Percentiles rank a stretch among this genome's conserved stretches.
These are phyloP conservation scores for Colletotrichum karsti DNA, from an alignment of 2,329 filamentous ascomycete genomes.

Conservation along the genomic window DNA sequence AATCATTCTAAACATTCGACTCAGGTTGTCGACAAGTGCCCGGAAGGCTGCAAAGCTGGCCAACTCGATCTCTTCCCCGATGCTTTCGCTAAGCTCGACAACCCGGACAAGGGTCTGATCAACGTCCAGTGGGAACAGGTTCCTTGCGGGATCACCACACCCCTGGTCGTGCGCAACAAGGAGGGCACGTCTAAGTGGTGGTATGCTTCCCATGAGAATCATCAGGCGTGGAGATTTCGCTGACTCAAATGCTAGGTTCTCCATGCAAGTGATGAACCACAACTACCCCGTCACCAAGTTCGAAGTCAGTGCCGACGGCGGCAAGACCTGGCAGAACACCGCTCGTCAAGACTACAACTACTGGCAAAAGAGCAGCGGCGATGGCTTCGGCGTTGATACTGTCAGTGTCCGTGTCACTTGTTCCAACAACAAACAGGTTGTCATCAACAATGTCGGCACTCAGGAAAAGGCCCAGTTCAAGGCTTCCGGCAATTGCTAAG, in stretches of 20 bases:
- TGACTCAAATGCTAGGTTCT: conserved; percentile 48
- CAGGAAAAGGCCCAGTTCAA: conserved; percentile 16
- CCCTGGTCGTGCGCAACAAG: conserved; percentile 62
- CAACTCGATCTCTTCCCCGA: conserved; percentile 64
- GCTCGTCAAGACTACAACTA: conserved; percentile 55
- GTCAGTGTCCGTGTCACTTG: conserved; percentile 31
- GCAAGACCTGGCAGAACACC: conserved; percentile 64
- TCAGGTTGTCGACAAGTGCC: conserved; percentile 65
- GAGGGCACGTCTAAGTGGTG: conserved; percentile 49
- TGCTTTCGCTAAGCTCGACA: conserved; percentile 57
- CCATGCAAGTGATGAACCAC: conserved; percentile 67
- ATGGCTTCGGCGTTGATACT: conserved; percentile 30
- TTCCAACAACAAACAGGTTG: conserved; percentile 32
- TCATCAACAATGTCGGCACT: conserved; percentile 29
- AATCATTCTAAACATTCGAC: neutral
- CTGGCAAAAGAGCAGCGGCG: conserved; percentile 32
- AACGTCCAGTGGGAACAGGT: conserved; percentile 58
- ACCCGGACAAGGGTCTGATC: conserved; percentile 55
- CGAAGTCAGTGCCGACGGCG: conserved; percentile 68
- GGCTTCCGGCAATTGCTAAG: conserved; percentile 15
- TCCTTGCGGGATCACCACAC: conserved; percentile 57
- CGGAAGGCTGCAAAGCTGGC: conserved; percentile 56
- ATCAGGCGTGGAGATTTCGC: too few species aligned
- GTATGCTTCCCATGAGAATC: neutral
- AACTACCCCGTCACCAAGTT: conserved; percentile 63